Base-by-base conservation (phyloP, 352 stramenopile species). In the Phytopythium montanum region DNA sequence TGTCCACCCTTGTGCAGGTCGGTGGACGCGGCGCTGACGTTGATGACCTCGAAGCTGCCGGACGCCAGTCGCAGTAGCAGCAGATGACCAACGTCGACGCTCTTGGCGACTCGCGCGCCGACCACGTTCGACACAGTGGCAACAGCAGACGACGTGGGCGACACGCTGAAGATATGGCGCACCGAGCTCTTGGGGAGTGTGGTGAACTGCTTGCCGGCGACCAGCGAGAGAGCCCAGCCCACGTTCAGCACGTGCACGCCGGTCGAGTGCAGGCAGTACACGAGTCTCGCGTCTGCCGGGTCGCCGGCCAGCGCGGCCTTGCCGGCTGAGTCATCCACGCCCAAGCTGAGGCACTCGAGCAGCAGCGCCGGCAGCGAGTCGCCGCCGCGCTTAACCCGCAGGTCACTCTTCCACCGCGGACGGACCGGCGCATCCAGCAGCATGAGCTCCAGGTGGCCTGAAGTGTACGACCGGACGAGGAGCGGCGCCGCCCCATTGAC, bases 181-280 rank as follows among this genome's bases (percentile, higher is more conserved):
- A 84, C 85, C 21, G 82, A 81, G 56, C 71, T 91, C 56, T 84
- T 87, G 13, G 84, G 80, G 5, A 90, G 63, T 18, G 69, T 61
- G 12, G 70, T 70, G 39, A 90, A 89, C 50, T 81, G 67, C 45
- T 90, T 88, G 16, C 79, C 79, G 0, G 71, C 68, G 2, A 78
- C 73, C 12, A 90, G 70, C 21, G 71, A 66, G 55, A 81, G 75
- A 9, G 89, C 80, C 82, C 82, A 94, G 59, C 69, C 74, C 45
- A 92, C 63, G 57, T 94, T 90, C 48, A 92, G 68, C 34, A 91
- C 77, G 63, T 92, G 80, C 12, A 91, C 78, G 21, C 85, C 82
- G 1, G 85, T 91, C 4, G 85, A 88, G 62, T 94, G 82, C 41
- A 89, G 61, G 51, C 73, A 88, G 64, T 92, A 92, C 4, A 92